Evolutionary conservation across 352 stramenopile species (phyloP).

Genomic region (Phytophthora boehmeriae): DNA sequence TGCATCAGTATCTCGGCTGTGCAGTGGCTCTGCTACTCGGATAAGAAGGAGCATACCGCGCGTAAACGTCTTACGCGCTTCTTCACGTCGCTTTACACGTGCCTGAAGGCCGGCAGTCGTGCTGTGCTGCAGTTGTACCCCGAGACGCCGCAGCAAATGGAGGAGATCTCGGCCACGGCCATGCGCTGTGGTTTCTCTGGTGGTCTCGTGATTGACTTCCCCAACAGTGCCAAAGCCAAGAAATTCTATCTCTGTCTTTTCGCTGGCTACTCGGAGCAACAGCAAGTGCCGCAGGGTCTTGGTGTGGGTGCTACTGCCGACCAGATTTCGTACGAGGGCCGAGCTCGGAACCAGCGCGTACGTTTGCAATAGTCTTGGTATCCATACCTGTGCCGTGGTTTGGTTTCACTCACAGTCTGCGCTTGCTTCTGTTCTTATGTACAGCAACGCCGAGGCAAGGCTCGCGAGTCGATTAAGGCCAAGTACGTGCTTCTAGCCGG

Average conservation of each 20-base stretch:
- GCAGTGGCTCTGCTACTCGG: constrained; percentile 99
- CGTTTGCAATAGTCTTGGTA: constrained; percentile 7
- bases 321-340: constrained; percentile 70
- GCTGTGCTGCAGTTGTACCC: constrained; percentile 99
- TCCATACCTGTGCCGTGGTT: background rate
- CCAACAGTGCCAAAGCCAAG: constrained; percentile 99
- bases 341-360: constrained; percentile 62
- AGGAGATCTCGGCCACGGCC: constrained; percentile 90
- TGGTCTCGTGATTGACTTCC: constrained; percentile 99
- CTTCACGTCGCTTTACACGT: constrained; percentile 95
- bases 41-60: constrained; percentile 95
- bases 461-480: constrained; percentile 62
- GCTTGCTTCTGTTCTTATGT: constrained; percentile 1
- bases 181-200: constrained; percentile 93
- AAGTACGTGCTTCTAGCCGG: constrained; percentile 39
- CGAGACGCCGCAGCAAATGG: constrained; percentile 97
- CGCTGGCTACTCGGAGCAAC: constrained; percentile 88
- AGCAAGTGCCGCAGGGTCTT: constrained; percentile 86
- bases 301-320: constrained; percentile 57
- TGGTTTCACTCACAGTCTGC: constrained; percentile 12
- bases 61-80: constrained; percentile 96
- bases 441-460: constrained; percentile 59
- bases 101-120: constrained; percentile 84
- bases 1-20: constrained; percentile 99
- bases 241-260: constrained; percentile 99